These are phyloP conservation scores for Elongisporangium anandrum DNA, from an alignment of 352 stramenopile genomes.

Conservation along the genomic window DNA sequence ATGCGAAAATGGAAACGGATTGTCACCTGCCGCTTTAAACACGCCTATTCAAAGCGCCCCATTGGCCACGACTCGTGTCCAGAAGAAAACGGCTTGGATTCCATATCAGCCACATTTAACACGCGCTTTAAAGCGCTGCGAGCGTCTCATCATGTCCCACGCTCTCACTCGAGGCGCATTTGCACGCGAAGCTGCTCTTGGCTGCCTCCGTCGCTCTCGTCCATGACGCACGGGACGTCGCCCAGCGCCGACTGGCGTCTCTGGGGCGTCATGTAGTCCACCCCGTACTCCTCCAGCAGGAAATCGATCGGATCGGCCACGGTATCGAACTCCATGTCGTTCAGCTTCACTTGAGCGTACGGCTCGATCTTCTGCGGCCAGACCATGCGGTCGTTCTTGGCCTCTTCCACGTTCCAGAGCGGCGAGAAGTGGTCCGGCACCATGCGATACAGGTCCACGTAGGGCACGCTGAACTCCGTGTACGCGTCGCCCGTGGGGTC, in stretches of 20 bases:
- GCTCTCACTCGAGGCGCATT: too few species aligned
- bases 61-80: too few species aligned
- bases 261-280: slow-evolving; percentile 23
- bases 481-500: slow-evolving; percentile 8
- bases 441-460: slow-evolving; percentile 38
- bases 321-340: slow-evolving; percentile 31
- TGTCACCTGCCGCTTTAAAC: too few species aligned
- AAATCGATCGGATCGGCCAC: slow-evolving; percentile 28
- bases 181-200: too few species aligned
- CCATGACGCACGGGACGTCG: too few species aligned
- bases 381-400: slow-evolving; percentile 8
- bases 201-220: too few species aligned
- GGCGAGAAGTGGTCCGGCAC: slow-evolving; percentile 7
- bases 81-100: too few species aligned
- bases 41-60: too few species aligned
- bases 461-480: slow-evolving; percentile 15
- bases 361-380: slow-evolving; percentile 16
- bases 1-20: too few species aligned
- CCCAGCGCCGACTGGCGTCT: not conserved
- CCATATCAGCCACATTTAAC: too few species aligned
- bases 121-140: too few species aligned
- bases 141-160: too few species aligned
- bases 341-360: slow-evolving; percentile 21
- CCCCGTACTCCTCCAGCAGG: slow-evolving; percentile 21
- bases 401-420: slow-evolving; percentile 9